Evolutionary conservation across 257 asterid species (phyloP), one percentile per base, ranked within the genome.

Genomic region (Vinca minor): DNA sequence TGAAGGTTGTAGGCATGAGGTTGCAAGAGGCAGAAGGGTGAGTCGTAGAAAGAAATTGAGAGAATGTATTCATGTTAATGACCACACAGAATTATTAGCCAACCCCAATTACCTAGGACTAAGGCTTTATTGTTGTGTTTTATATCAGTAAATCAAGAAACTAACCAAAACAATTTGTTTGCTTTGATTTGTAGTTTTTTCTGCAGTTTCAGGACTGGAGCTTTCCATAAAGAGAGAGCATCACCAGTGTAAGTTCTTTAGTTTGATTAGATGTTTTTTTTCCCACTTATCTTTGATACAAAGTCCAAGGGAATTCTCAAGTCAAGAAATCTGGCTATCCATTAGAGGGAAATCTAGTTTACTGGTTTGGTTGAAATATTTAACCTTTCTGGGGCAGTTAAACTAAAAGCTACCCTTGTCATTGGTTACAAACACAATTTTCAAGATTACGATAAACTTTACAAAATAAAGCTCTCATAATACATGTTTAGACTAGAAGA

Each of bases 141-240:
- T 50, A 32, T 0, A 15, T 60, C 21, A 11, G 38, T 61, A 20
- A 7, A 38, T 47, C 63, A 31, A 34, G 34, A 26, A 38, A 36
- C 35, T 34, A 36, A 28, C 31, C 31, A 49, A 50, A n/a, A 38
- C 25, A 21, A 59, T 62, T 64, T 56, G 8, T 61, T 68, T 73
- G 62, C 45, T 73, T 69, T 63, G 49, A 21, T 77, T 2, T 79
- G 81, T 87, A 91, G 98, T 92, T 18, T 92, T 92, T 68, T 92
- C 98, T 58, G 98, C 98, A 10, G 98, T 92, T 65, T 88, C 98
- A 0, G 98, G 98, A 46, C 76, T 92, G 48, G 98, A 92, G 85
- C 95, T 92, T 65, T 85, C 87, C 56, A 79, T 87, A 56, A 79
- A 94, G 61, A 88, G 74, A 76, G 83, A 84, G 63, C 95, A 88